Evolutionary conservation across 1,139 yeast species (phyloP), one percentile per base, ranked within the genome.

Genomic region (Chernovozyma aurita): DNA sequence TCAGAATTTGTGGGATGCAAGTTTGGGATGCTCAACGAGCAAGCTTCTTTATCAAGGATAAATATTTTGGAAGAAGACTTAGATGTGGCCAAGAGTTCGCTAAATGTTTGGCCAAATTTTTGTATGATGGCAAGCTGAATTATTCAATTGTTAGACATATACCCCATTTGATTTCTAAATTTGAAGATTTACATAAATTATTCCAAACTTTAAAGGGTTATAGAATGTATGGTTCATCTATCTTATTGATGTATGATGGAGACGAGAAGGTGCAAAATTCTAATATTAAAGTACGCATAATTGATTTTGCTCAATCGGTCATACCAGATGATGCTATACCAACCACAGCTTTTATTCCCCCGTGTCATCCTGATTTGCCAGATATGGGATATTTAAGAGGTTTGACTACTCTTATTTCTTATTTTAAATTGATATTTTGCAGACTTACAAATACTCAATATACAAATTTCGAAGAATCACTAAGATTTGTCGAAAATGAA

Each of bases 251-350:
- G 80, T 90, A 90, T 57, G 98, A 92, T 54, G 92, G 86, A 12
- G 37, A 31, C 3, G 18, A 14, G n/a, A 22, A 18, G 8, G 60
- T 52, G 2, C 50, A 49, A n/a, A 35, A 47, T n/a, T 33, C 37
- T 9, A 39, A 44, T 12, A 79, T 56, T 56, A 73, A 63, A 41
- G 78, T 92, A 16, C 77, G 88, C 43, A 74, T 94, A 41, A 92
- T 94, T 46, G 99, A 94, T 62, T 94, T 94, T 69, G 97, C 97
- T 1, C 95, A 92, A 53, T 85, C 95, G 50, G 83, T 87, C 18
- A 84, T 90, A n/a, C 78, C 80, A 4, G 84, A 76, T 28, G 79
- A 76, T 18, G 34, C 34, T 24, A 34, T 44, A 15, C 46, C 48
- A 4, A 33, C 43, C 4, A 37, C 51, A 11, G 50, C 53, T 8